phyloP scores from a whole-genome alignment of 2,329 filamentous ascomycete species.

The Aplosporella prunicola region DNA sequence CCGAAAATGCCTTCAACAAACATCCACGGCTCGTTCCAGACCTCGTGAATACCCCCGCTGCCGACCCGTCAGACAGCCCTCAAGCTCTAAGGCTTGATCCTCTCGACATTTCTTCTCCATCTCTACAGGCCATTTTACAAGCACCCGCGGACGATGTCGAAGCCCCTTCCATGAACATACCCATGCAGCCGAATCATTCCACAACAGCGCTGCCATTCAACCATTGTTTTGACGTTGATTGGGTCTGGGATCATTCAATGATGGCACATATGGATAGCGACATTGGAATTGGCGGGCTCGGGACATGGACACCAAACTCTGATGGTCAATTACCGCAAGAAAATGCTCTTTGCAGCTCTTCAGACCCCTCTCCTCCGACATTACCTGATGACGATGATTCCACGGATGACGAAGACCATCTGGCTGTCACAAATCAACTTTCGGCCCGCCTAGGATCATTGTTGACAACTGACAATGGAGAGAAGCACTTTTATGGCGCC shows the following conservation, averaged over 20 bases:
- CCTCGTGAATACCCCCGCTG: no score
- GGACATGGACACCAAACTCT: no score
- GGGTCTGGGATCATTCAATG: neutral
- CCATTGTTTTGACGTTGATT: neutral
- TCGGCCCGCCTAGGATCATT: conserved; percentile 1
- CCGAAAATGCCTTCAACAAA: no score
- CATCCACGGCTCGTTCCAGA: no score
- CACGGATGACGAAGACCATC: conserved; percentile 2
- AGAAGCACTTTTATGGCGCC: conserved; percentile 1
- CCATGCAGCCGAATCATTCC: neutral
- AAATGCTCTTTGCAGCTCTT: neutral
- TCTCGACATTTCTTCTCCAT: neutral
- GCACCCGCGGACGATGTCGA: neutral
- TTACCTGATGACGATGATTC: neutral
- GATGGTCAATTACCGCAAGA: no score
- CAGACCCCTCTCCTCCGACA: neutral
- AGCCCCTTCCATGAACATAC: neutral
- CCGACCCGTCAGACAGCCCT: neutral
- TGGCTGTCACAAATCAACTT: conserved; percentile 1
- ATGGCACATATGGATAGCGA: neutral
- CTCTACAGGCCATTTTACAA: neutral
- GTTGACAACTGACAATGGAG: neutral
- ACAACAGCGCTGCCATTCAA: neutral
- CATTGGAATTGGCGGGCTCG: neutral
- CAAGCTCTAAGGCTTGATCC: neutral